Evolutionary conservation across 495 filamentous ascomycete genomes (phyloP), one percentile per base, ranked within the genome.

Genomic region (Xylona heveae): DNA sequence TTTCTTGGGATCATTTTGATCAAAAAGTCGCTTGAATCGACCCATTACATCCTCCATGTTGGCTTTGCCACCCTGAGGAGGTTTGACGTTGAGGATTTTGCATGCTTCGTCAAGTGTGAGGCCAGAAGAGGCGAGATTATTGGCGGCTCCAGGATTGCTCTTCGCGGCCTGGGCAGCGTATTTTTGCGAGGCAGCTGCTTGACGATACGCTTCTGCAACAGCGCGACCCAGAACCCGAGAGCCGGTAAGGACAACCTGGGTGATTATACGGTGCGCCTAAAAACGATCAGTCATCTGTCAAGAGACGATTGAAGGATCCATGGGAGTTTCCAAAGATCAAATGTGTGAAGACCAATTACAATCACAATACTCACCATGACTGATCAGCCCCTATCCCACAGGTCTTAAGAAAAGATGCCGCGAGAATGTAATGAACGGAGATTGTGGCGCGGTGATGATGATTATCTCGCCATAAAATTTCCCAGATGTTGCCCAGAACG

Each of bases 1-100:
- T 49, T 92, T 92, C 49, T 82, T 61, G 16, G 88, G 85, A 34
- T 95, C 79, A 54, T 97, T 97, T 38, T 62, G 48, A 46, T 95
- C 90, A 51, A 95, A 97, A 29, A 97, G 57, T 39, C 71, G 73
- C 68, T 95, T 95, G 64, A 94, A 97, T 26, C 81, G 66, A 36
- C 76, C 70, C 59, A 74, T 75, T 30, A 90, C 65, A 22, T 66
- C 52, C 38, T 90, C 80, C 52, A 79, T 57, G 48, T 80, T 68
- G 13, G 73, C 58, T 44, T 79, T 61, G n/a, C 73, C 80, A 34
- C 61, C 68, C 43, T 76, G 66, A 2, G 84, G 79, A 28, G 83
- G 80, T 54, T 83, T 80, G 40, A 95, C 82, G 52, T 95, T 92
- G 34, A 97, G 68, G 50, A 97, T 95, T 55, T 82, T 83, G 68